Base-by-base conservation (phyloP, 176 grass and related monocot genomes). In the Pontederia paniculata region DNA sequence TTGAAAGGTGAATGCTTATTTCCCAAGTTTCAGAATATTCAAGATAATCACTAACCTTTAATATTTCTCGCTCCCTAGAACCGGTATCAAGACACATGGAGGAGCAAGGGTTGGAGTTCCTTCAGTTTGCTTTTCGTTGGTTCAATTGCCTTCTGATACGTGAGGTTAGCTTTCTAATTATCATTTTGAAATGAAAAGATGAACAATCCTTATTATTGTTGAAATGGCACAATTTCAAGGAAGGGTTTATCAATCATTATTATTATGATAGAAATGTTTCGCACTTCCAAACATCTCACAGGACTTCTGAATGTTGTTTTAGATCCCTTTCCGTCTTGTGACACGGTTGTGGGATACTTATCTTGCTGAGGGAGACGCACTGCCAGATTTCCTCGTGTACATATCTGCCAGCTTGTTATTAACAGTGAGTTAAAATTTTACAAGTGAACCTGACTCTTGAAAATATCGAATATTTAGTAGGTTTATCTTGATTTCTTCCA, bases 101-200 rank as follows among this genome's bases (percentile, higher is more conserved):
- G 70, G 87, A 88, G 60, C 86, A 98, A 88, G 86, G 93, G 11
- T 67, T 91, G 41, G 93, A 98, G 54, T 98, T 98, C 71, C 93
- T 98, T 74, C 93, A 98, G 70, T 98, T 91, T 77, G 83, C 86
- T 55, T 98, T 98, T 68, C 83, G 93, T 52, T 98, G 93, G 86
- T 98, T 98, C 66, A 98, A 98, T 43, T 98, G 86, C 73, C 86
- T 98, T 59, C 15, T 98, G 78, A 98, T 98, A 74, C 86, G 93
- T 9, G 93, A 98, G 86, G 93, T 98, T 13, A 9, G 5, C 14
- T 21, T 17, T 14, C 20, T 54, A 59, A n/a, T 17, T 25, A 37
- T 37, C 28, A 37, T 37, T 37, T 37, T 6, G 7, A 37, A 6
- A 37, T n/a, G 28, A 6, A 37, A 37, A 6, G 28, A 37, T 37